Evolutionary conservation across 2,329 filamentous ascomycete genomes (phyloP).

Genomic region (Aspergillus pseudotamarii): DNA sequence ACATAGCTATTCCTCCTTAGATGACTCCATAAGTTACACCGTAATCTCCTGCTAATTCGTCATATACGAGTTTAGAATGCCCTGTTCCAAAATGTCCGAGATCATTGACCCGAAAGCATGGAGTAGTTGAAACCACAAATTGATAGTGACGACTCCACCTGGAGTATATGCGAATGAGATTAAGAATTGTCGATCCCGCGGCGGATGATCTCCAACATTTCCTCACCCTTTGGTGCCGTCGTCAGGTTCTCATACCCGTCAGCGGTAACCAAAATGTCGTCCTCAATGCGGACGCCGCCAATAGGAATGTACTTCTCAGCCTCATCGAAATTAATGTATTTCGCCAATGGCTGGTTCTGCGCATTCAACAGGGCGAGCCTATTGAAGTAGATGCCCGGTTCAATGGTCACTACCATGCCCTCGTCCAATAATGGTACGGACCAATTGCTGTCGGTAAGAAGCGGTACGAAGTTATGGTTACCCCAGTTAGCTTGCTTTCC

Average conservation of each 20-base stretch:
- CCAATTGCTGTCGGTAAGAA: constrained; percentile 15
- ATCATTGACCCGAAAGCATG: neutral
- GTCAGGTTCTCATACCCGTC: constrained; percentile 73
- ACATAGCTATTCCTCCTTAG: neutral
- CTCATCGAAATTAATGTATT: constrained; percentile 44
- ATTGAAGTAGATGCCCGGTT: constrained; percentile 55
- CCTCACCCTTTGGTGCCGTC: constrained; percentile 68
- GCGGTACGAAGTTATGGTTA: neutral
- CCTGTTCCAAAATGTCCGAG: neutral
- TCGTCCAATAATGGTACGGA: constrained; percentile 47
- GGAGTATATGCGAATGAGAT: constrained; percentile 1
- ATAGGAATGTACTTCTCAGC: constrained; percentile 44
- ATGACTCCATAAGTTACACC: neutral
- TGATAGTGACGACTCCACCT: neutral
- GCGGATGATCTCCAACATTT: constrained; percentile 46
- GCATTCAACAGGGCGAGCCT: constrained; percentile 40
- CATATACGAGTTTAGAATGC: neutral
- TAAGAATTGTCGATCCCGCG: constrained; percentile 20
- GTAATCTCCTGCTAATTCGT: neutral
- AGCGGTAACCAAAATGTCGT: constrained; percentile 71
- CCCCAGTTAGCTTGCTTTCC: neutral
- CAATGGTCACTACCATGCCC: constrained; percentile 60
- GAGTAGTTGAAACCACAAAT: constrained; percentile 1
- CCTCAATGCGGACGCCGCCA: constrained; percentile 50
- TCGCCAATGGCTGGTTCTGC: constrained; percentile 31